phyloP scores from a whole-genome alignment of 2,329 filamentous ascomycete genomes.

The Exophiala sp. region DNA sequence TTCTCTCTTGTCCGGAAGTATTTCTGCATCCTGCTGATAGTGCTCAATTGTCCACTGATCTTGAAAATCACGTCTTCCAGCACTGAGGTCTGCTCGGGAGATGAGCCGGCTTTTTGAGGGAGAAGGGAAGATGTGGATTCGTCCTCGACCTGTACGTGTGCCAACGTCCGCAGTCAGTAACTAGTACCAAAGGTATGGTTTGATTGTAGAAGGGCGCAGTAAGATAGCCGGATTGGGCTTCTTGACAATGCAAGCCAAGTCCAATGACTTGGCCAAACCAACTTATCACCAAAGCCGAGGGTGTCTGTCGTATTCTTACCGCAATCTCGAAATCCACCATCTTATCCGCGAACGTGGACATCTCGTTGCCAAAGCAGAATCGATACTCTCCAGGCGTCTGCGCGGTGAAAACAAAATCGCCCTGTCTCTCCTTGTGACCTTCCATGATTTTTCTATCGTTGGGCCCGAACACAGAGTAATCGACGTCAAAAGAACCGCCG shows the following conservation, averaged over 20 bases:
- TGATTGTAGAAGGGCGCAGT: constrained; percentile 19
- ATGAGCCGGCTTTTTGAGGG: constrained; percentile 80
- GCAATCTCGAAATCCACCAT: constrained; percentile 96
- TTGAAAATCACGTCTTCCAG: constrained; percentile 95
- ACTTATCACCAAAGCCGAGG: not conserved
- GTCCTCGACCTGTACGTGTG: constrained; percentile 68
- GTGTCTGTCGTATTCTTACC: constrained; percentile 48
- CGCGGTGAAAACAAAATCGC: constrained; percentile 96
- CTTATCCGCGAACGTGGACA: constrained; percentile 97
- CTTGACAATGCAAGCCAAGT: too few species aligned
- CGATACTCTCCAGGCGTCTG: constrained; percentile 81
- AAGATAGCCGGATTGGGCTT: too few species aligned
- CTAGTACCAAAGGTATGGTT: not conserved
- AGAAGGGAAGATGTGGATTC: constrained; percentile 66
- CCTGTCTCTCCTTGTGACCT: constrained; percentile 86
- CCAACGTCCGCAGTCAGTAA: constrained; percentile 4
- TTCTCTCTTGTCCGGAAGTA: constrained; percentile 99
- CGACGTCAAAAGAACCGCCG: constrained; percentile 93
- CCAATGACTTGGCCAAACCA: too few species aligned
- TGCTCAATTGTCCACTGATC: constrained; percentile 85
- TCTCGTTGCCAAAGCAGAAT: constrained; percentile 98
- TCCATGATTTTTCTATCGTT: constrained; percentile 73
- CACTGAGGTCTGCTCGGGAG: constrained; percentile 78
- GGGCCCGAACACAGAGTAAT: constrained; percentile 82
- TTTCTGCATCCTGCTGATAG: constrained; percentile 94